phyloP scores from a whole-genome alignment of 306 rosid genomes.

The Citrullus colocynthis region DNA sequence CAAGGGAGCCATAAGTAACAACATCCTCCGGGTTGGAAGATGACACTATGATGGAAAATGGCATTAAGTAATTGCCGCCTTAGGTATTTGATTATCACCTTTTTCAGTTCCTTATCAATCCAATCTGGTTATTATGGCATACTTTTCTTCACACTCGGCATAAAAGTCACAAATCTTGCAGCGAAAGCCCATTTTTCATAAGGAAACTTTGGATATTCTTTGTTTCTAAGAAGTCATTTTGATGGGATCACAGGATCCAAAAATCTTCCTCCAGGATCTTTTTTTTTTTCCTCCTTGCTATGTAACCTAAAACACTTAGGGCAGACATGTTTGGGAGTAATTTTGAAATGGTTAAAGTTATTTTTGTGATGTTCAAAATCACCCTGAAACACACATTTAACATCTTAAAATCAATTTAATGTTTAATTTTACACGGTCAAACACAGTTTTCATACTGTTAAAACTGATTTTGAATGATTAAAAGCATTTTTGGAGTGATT shows the following conservation, averaged over 20 bases:
- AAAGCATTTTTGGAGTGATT: too few species aligned
- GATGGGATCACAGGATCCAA: background rate
- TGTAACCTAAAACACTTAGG: background rate
- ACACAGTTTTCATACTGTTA: too few species aligned
- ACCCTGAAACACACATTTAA: too few species aligned
- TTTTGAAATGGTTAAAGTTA: too few species aligned
- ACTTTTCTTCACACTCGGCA: background rate
- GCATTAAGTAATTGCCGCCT: background rate
- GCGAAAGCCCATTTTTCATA: background rate
- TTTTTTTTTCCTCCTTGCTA: background rate
- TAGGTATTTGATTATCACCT: constrained; percentile 11
- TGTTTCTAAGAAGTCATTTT: background rate
- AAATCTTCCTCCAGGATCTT: background rate
- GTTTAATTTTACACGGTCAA: too few species aligned
- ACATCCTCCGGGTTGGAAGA: constrained; percentile 58
- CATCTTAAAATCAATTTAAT: too few species aligned
- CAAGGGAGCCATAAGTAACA: constrained; percentile 58
- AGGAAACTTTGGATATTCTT: background rate
- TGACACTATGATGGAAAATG: constrained; percentile 7
- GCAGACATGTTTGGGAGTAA: too few species aligned
- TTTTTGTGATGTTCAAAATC: too few species aligned
- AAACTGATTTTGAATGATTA: too few species aligned
- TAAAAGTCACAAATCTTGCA: background rate
- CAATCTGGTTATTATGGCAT: background rate
- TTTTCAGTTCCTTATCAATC: background rate